phyloP scores from a whole-genome alignment of 495 filamentous ascomycete genomes.

The Aspergillus wentii region DNA sequence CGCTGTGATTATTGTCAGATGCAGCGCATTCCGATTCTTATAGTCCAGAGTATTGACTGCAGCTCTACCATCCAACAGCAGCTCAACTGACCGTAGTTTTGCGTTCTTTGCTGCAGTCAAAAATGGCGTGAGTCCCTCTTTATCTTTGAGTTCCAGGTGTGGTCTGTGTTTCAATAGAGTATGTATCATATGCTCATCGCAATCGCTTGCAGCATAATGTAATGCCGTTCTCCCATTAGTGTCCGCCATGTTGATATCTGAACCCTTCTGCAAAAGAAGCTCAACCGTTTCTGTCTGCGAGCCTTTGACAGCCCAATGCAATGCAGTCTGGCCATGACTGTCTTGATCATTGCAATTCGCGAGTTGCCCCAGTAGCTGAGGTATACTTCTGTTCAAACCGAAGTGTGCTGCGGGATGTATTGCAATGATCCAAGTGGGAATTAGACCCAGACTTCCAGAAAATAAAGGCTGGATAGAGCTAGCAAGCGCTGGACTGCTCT shows the following conservation, averaged over 20 bases:
- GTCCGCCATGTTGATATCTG: neutral
- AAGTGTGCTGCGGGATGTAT: neutral
- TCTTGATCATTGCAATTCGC: neutral
- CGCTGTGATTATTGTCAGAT: slow-evolving; percentile 11
- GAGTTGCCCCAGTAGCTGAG: neutral
- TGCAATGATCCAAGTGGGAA: neutral
- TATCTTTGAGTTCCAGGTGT: neutral
- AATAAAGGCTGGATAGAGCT: neutral
- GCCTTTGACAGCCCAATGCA: neutral
- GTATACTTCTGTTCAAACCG: neutral
- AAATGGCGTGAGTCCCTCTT: slow-evolving; percentile 3
- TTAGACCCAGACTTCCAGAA: neutral
- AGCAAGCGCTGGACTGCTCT: neutral
- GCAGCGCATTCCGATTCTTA: slow-evolving; percentile 1
- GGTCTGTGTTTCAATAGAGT: no score
- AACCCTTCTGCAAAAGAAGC: neutral
- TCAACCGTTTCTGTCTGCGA: no score
- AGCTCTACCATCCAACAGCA: no score
- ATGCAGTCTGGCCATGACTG: neutral
- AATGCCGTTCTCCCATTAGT: neutral
- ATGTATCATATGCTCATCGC: neutral
- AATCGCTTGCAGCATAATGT: neutral
- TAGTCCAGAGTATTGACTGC: slow-evolving; percentile 1
- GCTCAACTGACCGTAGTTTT: no score
- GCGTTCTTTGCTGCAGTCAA: slow-evolving; percentile 1